Evolutionary conservation across 129 eudicot species (phyloP).

Genomic region (Daucus carota): DH1_v3.0 NC_030387.2:38335001-38335500

Average conservation of each 20-base stretch:
- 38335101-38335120: neutral
- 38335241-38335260: neutral
- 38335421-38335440: neutral
- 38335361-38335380: constrained; percentile 45
- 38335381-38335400: constrained; percentile 28
- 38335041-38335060: neutral
- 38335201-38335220: neutral
- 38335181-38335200: neutral
- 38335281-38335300: neutral
- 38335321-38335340: constrained; percentile 14
- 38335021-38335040: neutral
- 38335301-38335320: constrained; percentile 17
- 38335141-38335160: neutral
- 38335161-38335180: neutral
- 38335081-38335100: neutral
- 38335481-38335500: constrained; percentile 65
- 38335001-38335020: neutral
- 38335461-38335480: constrained; percentile 50
- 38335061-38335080: neutral
- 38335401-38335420: constrained; percentile 10
- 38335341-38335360: constrained; percentile 41
- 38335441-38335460: constrained; percentile 16
- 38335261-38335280: neutral
- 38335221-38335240: neutral
- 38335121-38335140: neutral